Base-by-base conservation (phyloP, 768 basidiomycete species). In the Calvatia gigantea region DNA sequence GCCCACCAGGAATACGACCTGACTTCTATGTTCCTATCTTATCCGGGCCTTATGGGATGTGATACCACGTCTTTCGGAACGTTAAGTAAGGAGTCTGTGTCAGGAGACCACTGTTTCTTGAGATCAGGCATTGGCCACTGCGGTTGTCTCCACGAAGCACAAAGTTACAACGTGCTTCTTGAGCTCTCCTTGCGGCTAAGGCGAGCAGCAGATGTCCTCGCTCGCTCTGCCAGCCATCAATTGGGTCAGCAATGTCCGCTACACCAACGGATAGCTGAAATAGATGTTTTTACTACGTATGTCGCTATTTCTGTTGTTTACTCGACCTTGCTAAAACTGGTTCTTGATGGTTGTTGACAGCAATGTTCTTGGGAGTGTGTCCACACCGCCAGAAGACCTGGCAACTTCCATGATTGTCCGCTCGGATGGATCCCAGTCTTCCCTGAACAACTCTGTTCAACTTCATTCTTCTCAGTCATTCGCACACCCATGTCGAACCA, bases 171-270 rank as follows among this genome's bases (percentile, higher is more conserved):
- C 52, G 77, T 76, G n/a, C 71, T 85, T 19, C 75, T 87, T 9
- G 85, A 88, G 61, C 70, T 88, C n/a, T 86, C 84, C 2, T 69
- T 86, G 28, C 75, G 83, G 48, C 75, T 88, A 19, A 76, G 84
- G 21, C 82, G 77, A 61, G 84, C 83, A 9, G 77, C 80, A 9
- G 75, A 83, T 50, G 69, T 79, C 35, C 76, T 87, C 37, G 70
- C 75, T 9, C 79, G 73, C 37, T 79, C 79, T 14, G 62, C 77
- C 11, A 70, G 62, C 48, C 75, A 77, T 62, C 72, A 69, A 31
- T 61, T 72, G 42, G 73, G 73, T 21, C 64, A 67, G 0, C 66
- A 59, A 43, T 78, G 77, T 58, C 58, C 64, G 23, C 61, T 77
- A 15, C 69, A 72, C 42, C 79, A 79, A 57, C 73, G 74, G 39